A percentile compares a stretch with the other conserved stretches of the same genome.
Conservation (phyloP, 768 basidiomycete genomes). For the Trametes punicea region DNA sequence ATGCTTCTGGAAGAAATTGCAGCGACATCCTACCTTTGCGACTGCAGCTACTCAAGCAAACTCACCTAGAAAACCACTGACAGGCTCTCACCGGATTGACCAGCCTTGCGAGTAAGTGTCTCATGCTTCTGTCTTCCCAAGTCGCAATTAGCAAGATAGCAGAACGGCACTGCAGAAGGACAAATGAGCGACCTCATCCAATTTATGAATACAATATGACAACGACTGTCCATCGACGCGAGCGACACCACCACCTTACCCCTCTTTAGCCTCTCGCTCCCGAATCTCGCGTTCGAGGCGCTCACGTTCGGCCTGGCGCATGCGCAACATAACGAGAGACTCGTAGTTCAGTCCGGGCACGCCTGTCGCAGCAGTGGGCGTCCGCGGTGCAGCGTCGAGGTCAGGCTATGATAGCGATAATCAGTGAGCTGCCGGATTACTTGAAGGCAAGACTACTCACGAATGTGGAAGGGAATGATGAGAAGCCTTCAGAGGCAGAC, state of each 20-base stretch:
- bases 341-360: slow-evolving; percentile 66
- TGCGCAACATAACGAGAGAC: slow-evolving; percentile 71
- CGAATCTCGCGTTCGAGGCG: slow-evolving; percentile 73
- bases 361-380: slow-evolving; percentile 20
- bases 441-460: slow-evolving; percentile 35
- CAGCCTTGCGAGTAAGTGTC: too few species aligned
- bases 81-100: too few species aligned
- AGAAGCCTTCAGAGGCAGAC: slow-evolving; percentile 41
- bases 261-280: slow-evolving; percentile 53
- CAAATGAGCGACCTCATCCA: neutral
- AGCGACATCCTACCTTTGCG: too few species aligned
- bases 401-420: slow-evolving; percentile 20
- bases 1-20: too few species aligned
- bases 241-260: neutral
- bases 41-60: too few species aligned
- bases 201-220: neutral
- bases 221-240: too few species aligned
- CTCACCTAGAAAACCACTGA: too few species aligned
- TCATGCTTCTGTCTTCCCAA: too few species aligned
- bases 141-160: too few species aligned
- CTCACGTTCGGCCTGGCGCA: slow-evolving; percentile 78
- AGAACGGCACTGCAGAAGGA: too few species aligned
- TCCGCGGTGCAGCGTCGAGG: slow-evolving; percentile 1
- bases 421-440: neutral
- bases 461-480: slow-evolving; percentile 60